Base-by-base conservation (phyloP, 179 eudicot genomes). In the Heliamphora pulchella region DNA sequence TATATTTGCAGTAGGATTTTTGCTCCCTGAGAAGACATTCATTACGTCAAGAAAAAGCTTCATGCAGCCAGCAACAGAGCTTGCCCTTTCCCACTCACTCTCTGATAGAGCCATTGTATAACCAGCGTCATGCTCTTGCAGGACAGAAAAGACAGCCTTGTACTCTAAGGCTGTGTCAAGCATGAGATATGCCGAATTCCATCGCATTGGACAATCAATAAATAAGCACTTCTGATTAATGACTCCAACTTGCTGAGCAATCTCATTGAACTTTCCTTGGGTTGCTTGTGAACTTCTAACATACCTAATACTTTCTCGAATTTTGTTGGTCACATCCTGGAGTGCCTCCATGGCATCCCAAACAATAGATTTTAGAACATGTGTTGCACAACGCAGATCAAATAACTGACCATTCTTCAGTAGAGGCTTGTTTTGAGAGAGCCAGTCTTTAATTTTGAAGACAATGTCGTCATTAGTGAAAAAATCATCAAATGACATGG, bases 151-250 rank as follows among this genome's bases (percentile, higher is more conserved):
- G 41, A 92, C 99, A 78, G 86, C 86, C 85, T 82, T 88, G 73
- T 91, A 91, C 8, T 89, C 89, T 80, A 92, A 71, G 14, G 94
- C 95, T 48, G 97, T 85, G 85, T 94, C 97, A 76, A 92, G 97
- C 98, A 94, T 92, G 77, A 85, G 81, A 79, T 87, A 88, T 48
- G 97, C 91, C 15, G 98, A 90, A 84, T 90, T 87, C 98, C 97
- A 94, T n/a, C 78, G 83, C 73, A 80, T 79, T 58, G 91, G 89
- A 73, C 89, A 84, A 84, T 91, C 99, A 9, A 87, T 88, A 78
- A 82, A 81, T 76, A 96, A 75, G 81, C 81, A 84, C 80, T 86
- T 94, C 80, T 87, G 88, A 63, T 80, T 83, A 72, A 65, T 87
- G 68, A 91, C 83, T 44, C 94, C 98, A 80, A 78, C 89, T 85